These are phyloP conservation scores for Adansonia gregorii DNA, from an alignment of 441 rosid species.

Conservation along the genomic window DNA sequence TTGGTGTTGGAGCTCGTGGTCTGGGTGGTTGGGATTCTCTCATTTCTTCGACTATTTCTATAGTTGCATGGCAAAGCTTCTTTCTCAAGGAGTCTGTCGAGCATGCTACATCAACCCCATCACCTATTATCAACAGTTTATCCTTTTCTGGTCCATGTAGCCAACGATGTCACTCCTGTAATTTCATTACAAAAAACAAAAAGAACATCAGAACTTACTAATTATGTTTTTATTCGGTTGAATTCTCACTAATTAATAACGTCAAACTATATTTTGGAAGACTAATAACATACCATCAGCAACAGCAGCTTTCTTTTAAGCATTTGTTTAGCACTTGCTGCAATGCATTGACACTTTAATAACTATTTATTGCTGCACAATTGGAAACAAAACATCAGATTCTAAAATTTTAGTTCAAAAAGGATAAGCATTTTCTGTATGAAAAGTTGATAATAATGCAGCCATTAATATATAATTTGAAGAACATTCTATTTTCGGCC, in stretches of 20 bases:
- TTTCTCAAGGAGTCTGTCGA: conserved; percentile 28
- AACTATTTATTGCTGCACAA: conserved; percentile 28
- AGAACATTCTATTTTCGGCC: not conserved
- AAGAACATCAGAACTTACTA: not conserved
- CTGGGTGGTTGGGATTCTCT: not conserved
- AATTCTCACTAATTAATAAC: not conserved
- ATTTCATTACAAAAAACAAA: not conserved
- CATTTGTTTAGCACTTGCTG: conserved; percentile 25
- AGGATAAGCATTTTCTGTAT: no score
- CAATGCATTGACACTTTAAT: conserved; percentile 27
- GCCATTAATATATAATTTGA: not conserved
- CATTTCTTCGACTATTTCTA: conserved; percentile 23
- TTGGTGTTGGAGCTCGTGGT: not conserved
- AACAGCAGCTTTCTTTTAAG: conserved; percentile 19
- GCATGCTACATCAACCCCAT: conserved; percentile 31
- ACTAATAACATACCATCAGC: conserved; percentile 20
- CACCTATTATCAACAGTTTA: conserved; percentile 32
- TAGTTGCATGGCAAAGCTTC: conserved; percentile 24
- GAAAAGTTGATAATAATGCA: not conserved
- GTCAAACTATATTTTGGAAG: not conserved
- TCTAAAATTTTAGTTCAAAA: conserved; percentile 15
- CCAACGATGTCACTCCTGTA: conserved; percentile 38
- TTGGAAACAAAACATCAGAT: not conserved
- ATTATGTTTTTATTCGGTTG: not conserved
- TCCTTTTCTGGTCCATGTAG: conserved; percentile 29